phyloP scores from a whole-genome alignment of 2,329 filamentous ascomycete species.

The Hymenoscyphus repandus region DNA sequence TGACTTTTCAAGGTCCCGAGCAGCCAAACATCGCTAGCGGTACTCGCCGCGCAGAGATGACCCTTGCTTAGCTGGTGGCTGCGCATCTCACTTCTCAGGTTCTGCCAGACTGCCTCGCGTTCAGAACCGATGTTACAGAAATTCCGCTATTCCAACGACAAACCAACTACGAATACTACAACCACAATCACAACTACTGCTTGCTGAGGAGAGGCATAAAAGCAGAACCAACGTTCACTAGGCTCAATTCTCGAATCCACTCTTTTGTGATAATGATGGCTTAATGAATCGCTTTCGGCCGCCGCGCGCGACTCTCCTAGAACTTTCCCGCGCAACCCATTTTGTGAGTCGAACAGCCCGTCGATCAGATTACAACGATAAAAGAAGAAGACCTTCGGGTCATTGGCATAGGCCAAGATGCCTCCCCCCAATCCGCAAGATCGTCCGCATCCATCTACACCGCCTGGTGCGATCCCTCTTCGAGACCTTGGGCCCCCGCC shows the following conservation, averaged over 20 bases:
- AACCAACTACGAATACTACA: too few relatives aligned
- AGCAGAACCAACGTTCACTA: not conserved
- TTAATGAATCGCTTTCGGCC: slow-evolving; percentile 7
- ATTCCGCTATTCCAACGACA: not conserved
- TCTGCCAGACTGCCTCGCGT: not conserved
- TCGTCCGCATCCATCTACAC: slow-evolving; percentile 37
- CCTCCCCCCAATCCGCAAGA: slow-evolving; percentile 44
- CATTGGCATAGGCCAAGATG: slow-evolving; percentile 34
- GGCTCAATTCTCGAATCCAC: not conserved
- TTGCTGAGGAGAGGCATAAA: not conserved
- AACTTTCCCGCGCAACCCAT: not conserved
- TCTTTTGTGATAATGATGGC: slow-evolving; percentile 12
- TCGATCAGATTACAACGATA: slow-evolving; percentile 9
- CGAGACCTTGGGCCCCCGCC: slow-evolving; percentile 48
- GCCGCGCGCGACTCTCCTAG: not conserved
- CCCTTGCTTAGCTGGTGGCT: not conserved
- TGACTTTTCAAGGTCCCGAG: too few relatives aligned
- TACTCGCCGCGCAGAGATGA: not conserved
- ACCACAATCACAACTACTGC: too few relatives aligned
- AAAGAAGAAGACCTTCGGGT: slow-evolving; percentile 15
- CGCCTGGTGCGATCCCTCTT: slow-evolving; percentile 64
- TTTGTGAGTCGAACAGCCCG: not conserved
- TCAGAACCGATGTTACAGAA: not conserved
- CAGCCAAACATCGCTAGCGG: too few relatives aligned
- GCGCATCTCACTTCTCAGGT: not conserved